Conservation (phyloP, 2,329 filamentous ascomycete genomes). For the Nigrospora osmanthi region DNA sequence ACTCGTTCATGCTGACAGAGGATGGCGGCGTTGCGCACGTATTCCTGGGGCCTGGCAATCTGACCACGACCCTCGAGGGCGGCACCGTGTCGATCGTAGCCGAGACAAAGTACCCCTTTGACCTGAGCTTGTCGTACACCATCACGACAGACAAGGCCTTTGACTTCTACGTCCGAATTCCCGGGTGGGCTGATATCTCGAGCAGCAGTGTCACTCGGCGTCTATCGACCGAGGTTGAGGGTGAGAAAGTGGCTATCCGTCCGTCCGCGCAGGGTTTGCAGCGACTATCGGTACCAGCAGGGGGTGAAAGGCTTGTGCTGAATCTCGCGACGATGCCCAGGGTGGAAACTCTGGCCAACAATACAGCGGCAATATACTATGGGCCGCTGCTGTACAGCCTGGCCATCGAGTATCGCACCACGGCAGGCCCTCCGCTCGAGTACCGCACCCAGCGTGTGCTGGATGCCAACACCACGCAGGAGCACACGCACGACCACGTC, state of each 20-base stretch:
- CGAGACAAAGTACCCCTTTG: conserved; percentile 37
- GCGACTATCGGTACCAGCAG: conserved; percentile 12
- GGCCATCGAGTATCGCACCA: conserved; percentile 16
- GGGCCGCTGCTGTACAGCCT: conserved; percentile 22
- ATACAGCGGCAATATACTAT: conserved; percentile 21
- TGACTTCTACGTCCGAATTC: conserved; percentile 23
- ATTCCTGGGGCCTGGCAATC: conserved; percentile 36
- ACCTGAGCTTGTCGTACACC: conserved; percentile 20
- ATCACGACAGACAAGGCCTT: conserved; percentile 19
- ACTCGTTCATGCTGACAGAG: conserved; percentile 35
- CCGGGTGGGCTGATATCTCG: conserved; percentile 16
- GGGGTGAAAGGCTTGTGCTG: conserved; percentile 12
- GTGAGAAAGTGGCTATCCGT: conserved; percentile 3
- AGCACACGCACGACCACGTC: conserved; percentile 18
- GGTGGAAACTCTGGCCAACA: conserved; percentile 19
- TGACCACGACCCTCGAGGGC: conserved; percentile 27
- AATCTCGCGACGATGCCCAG: conserved; percentile 16
- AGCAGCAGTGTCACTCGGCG: conserved; percentile 10
- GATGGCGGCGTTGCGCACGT: conserved; percentile 42
- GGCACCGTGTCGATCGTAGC: conserved; percentile 30
- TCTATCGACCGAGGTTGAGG: neutral
- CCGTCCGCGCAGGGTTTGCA: conserved; percentile 15
- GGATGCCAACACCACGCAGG: conserved; percentile 12
- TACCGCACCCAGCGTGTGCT: conserved; percentile 8
- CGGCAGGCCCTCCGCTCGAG: conserved; percentile 10